These are phyloP conservation scores for Xanthoconium purpureum DNA, from an alignment of 768 basidiomycete genomes.

Conservation along the genomic window DNA sequence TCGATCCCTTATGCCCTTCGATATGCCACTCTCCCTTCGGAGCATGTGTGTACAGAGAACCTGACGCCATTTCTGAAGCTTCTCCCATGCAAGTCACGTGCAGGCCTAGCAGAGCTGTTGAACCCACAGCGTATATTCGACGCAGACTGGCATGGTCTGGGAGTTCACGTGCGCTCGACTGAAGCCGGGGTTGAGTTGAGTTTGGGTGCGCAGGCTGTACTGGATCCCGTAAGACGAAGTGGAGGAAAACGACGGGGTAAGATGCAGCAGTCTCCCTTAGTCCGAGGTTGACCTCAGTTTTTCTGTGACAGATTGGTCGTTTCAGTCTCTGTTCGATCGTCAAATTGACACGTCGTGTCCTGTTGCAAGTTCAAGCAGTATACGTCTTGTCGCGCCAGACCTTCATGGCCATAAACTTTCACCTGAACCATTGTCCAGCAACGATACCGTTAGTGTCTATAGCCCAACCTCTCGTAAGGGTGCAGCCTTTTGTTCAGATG, in stretches of 20 bases:
- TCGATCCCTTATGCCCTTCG: conserved; percentile 53
- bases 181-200: conserved; percentile 59
- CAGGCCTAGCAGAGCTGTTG: conserved; percentile 79
- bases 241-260: conserved; percentile 54
- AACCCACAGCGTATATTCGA: conserved; percentile 87
- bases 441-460: conserved; percentile 43
- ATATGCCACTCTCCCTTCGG: conserved; percentile 76
- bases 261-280: conserved; percentile 1
- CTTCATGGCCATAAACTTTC: conserved; percentile 42
- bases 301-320: conserved; percentile 62
- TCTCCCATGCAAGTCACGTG: conserved; percentile 85
- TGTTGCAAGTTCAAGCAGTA: conserved; percentile 57
- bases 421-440: conserved; percentile 47
- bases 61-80: conserved; percentile 94
- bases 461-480: conserved; percentile 45
- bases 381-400: conserved; percentile 48
- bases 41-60: conserved; percentile 96
- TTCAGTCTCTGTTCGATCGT: conserved; percentile 65
- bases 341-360: conserved; percentile 64
- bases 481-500: not conserved
- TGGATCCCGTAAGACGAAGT: conserved; percentile 66
- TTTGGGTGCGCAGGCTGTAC: conserved; percentile 71
- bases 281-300: conserved; percentile 5
- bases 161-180: conserved; percentile 70
- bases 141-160: conserved; percentile 89